These are phyloP conservation scores for Colletotrichum nymphaeae DNA, from an alignment of 2,329 filamentous ascomycete species.

Conservation along the genomic window DNA sequence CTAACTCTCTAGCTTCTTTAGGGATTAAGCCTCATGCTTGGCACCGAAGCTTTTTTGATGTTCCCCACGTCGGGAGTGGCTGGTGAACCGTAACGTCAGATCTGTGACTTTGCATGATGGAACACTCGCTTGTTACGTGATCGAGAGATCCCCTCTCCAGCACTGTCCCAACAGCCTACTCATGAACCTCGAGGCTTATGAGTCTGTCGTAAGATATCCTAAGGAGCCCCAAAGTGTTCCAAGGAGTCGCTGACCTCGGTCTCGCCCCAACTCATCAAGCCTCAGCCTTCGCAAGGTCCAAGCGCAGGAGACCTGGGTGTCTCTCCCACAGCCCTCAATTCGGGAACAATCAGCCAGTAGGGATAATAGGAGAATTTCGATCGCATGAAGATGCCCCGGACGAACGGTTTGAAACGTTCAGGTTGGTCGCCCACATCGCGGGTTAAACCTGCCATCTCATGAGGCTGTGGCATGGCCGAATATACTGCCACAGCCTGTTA, in stretches of 20 bases:
- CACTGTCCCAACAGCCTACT: background rate
- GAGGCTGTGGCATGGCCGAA: background rate
- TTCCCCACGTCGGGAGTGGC: background rate
- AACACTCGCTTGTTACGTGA: background rate
- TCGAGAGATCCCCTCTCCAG: background rate
- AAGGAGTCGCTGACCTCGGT: background rate
- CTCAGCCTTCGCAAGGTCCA: background rate
- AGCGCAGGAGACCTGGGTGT: background rate
- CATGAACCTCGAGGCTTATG: background rate
- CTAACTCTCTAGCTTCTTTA: background rate
- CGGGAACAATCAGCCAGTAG: background rate
- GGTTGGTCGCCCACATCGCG: conserved; percentile 16
- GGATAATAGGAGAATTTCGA: background rate
- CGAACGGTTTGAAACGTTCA: conserved; percentile 6
- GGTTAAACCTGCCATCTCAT: background rate
- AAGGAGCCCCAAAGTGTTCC: background rate
- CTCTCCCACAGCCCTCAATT: background rate
- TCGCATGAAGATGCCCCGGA: conserved; percentile 3
- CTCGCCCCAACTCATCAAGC: background rate
- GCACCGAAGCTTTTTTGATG: background rate
- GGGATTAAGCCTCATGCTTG: conserved; percentile 11
- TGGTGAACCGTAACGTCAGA: background rate
- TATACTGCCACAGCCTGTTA: background rate
- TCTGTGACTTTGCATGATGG: background rate
- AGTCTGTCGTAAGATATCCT: background rate